A percentile compares a stretch with the other conserved stretches of the same genome.
phyloP scores from a whole-genome alignment of 257 asterid genomes.

The Nicotiana obtusifolia region DNA sequence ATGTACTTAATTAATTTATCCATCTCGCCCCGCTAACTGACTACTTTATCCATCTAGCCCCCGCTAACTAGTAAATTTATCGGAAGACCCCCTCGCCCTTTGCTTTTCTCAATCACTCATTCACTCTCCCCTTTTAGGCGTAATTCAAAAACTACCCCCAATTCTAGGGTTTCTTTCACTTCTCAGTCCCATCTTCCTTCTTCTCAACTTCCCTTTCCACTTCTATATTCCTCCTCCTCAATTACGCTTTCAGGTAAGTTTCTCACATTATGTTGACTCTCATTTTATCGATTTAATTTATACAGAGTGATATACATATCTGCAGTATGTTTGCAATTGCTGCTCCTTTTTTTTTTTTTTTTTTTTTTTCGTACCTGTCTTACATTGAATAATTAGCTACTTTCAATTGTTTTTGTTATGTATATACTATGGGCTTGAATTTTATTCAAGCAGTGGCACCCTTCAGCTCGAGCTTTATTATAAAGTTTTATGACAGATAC shows the following conservation, averaged over 20 bases:
- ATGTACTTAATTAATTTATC: neutral
- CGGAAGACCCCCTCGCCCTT: neutral
- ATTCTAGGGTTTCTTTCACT: conserved; percentile 45
- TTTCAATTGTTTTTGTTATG: neutral
- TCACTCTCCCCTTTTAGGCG: conserved; percentile 21
- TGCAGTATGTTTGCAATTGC: neutral
- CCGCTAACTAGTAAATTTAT: neutral
- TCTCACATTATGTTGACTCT: neutral
- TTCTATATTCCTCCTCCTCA: neutral
- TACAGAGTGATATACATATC: neutral
- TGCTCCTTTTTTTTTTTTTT: neutral
- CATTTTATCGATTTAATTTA: neutral
- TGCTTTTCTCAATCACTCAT: neutral
- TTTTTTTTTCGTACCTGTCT: neutral
- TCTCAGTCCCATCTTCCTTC: conserved; percentile 28
- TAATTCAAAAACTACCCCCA: conserved; percentile 48
- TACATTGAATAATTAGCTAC: neutral
- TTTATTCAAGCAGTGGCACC: neutral
- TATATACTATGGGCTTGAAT: neutral
- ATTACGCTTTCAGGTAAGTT: conserved; percentile 28
- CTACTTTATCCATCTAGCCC: neutral
- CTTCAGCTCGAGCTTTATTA: neutral
- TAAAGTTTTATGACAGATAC: neutral
- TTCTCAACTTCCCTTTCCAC: conserved; percentile 19
- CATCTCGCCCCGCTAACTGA: neutral